A percentile compares a stretch with the other conserved stretches of the same genome.
phyloP scores from a whole-genome alignment of 75 land plant genomes.

The Picea sitchensis region DNA sequence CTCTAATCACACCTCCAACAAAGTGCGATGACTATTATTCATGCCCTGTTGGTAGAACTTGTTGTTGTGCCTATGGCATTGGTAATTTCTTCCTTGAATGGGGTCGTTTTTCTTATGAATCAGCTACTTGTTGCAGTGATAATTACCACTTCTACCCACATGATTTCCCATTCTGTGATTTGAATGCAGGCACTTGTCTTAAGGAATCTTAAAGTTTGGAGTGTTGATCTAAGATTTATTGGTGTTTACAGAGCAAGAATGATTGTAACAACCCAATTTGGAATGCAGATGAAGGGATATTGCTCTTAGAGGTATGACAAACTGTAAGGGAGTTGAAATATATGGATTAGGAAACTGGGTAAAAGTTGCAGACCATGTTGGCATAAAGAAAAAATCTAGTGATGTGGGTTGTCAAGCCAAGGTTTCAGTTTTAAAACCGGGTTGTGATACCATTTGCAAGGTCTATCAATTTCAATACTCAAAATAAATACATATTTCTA shows the following conservation, averaged over 20 bases:
- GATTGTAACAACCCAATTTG: background rate
- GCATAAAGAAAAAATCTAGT: too few relatives aligned
- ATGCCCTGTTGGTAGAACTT: constrained; percentile 6
- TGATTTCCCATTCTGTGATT: constrained; percentile 11
- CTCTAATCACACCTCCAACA: background rate
- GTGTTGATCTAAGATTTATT: background rate
- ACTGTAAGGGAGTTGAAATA: too few relatives aligned
- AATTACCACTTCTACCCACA: background rate
- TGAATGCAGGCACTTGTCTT: constrained; percentile 1
- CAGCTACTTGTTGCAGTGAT: constrained; percentile 9
- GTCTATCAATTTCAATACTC: too few relatives aligned
- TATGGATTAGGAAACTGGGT: too few relatives aligned
- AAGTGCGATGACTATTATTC: background rate
- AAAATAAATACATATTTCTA: too few relatives aligned
- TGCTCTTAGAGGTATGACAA: too few relatives aligned
- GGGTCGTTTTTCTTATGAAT: constrained; percentile 1
- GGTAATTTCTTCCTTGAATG: constrained; percentile 1
- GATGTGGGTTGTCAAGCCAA: too few relatives aligned
- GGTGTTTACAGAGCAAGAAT: background rate
- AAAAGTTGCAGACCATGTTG: too few relatives aligned
- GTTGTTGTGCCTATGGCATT: background rate
- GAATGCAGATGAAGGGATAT: too few relatives aligned
- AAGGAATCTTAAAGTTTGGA: too few relatives aligned
- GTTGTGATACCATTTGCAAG: too few relatives aligned
- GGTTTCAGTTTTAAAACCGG: too few relatives aligned